These are phyloP conservation scores for Helotiales sp. DNA, from an alignment of 2,329 filamentous ascomycete species.

Conservation along the genomic window DNA sequence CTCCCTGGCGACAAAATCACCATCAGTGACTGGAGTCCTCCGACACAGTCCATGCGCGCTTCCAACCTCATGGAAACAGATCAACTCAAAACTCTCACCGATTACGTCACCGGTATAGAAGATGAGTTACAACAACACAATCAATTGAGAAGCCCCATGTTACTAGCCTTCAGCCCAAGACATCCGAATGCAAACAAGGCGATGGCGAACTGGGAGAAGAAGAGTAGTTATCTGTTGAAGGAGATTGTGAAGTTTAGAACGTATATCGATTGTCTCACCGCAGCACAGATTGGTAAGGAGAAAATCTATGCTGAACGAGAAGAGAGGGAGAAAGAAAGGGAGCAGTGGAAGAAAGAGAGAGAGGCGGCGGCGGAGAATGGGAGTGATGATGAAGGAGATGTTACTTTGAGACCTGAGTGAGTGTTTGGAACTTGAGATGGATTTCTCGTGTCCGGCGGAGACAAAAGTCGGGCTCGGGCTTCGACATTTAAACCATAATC, in stretches of 20 bases:
- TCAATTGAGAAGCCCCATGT: constrained; percentile 81
- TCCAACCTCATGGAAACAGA: constrained; percentile 77
- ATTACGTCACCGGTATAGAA: constrained; percentile 84
- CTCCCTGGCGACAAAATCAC: constrained; percentile 82
- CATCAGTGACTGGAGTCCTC: constrained; percentile 87
- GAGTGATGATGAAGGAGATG: constrained; percentile 26
- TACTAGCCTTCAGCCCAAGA: constrained; percentile 83
- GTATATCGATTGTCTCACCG: constrained; percentile 82
- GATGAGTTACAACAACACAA: constrained; percentile 86
- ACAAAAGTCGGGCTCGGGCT: too few species aligned
- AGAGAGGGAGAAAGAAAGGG: constrained; percentile 21
- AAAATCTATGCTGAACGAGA: constrained; percentile 66
- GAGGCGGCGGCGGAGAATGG: constrained; percentile 21
- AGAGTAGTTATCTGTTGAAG: constrained; percentile 84
- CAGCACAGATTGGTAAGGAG: constrained; percentile 67
- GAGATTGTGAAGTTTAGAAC: constrained; percentile 98
- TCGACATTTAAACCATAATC: too few species aligned
- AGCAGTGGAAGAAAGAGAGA: constrained; percentile 13
- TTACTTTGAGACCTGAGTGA: constrained; percentile 18
- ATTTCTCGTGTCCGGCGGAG: too few species aligned
- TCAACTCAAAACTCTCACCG: constrained; percentile 71
- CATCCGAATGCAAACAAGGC: constrained; percentile 79
- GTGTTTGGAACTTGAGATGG: too few species aligned
- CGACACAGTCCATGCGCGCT: constrained; percentile 85
- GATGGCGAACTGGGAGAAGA: constrained; percentile 96